Conservation (phyloP, 2,329 filamentous ascomycete species). For the Pseudophaeomoniella oleicola region DNA sequence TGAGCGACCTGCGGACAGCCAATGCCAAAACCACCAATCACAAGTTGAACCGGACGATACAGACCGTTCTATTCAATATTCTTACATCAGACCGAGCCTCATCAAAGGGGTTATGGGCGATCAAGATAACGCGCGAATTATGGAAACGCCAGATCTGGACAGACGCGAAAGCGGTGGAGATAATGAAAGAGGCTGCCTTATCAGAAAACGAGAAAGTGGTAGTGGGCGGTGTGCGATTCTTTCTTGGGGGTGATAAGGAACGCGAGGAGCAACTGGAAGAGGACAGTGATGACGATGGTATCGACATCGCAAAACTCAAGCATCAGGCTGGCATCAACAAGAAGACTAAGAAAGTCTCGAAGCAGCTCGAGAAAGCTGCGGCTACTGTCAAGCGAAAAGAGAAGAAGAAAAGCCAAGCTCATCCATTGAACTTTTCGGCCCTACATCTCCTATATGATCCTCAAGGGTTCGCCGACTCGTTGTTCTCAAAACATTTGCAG, state of each 20-base stretch:
- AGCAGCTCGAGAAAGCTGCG: constrained; percentile 64
- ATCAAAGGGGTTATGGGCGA: constrained; percentile 82
- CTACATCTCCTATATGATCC: constrained; percentile 88
- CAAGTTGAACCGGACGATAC: constrained; percentile 80
- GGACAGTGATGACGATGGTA: constrained; percentile 58
- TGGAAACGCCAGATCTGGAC: constrained; percentile 97
- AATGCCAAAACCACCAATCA: constrained; percentile 86
- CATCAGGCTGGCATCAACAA: constrained; percentile 90
- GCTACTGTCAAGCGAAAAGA: constrained; percentile 71
- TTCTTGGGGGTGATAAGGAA: constrained; percentile 90
- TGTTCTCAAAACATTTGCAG: constrained; percentile 85
- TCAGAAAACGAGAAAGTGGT: constrained; percentile 89
- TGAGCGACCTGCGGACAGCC: constrained; percentile 75
- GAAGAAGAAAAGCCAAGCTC: constrained; percentile 74
- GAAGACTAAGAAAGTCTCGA: constrained; percentile 79
- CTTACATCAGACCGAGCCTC: constrained; percentile 74
- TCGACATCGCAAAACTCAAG: constrained; percentile 67
- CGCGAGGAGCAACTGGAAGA: constrained; percentile 86
- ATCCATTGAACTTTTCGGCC: constrained; percentile 89
- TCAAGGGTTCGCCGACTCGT: constrained; percentile 77
- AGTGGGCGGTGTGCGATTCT: constrained; percentile 77
- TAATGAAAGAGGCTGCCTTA: constrained; percentile 89
- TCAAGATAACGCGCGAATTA: constrained; percentile 85
- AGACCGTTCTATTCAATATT: constrained; percentile 85
- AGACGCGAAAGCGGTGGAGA: constrained; percentile 85